Base-by-base conservation (phyloP, 768 basidiomycete species). In the Lactifluus echinatus region DNA sequence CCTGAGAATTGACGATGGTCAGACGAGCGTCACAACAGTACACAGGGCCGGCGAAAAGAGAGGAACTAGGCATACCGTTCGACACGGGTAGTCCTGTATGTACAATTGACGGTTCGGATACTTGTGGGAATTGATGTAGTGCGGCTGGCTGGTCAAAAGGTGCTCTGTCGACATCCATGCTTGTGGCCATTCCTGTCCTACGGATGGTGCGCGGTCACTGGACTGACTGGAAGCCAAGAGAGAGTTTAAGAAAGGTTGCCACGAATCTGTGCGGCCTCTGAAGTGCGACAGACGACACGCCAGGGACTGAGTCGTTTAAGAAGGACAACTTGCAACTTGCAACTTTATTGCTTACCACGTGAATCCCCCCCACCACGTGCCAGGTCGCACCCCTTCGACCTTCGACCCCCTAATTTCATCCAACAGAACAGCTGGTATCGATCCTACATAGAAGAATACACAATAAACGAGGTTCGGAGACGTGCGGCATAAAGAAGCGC, bases 91-190 rank as follows among this genome's bases (percentile, higher is more conserved):
- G 39, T 3, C 17, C 44, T 15, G 53, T 34, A 33, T 33, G 47
- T 31, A 31, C 6, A 17, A 37, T 12, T 37, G 58, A 19, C 7
- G 49, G 47, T 10, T 61, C 60, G 12, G 46, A 51, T 4, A 44
- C 42, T 44, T 48, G 60, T 29, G 57, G 47, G 29, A 39, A 33
- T 50, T 48, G 39, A 15, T 49, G 58, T 6, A 56, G 50, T 23
- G 55, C 40, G 47, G 26, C 19, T 15, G 39, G 50, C 7, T 43
- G 47, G n/a, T 52, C 50, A 37, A 44, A 44, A 23, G 51, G 26
- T 1, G 15, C 33, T 33, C 39, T 29, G 50, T 63, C 62, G 46
- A 63, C n/a, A 10, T 63, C 62, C 62, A 63, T 63, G 48, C 49
- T 61, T 21, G 60, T 44, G 6, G 55, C 43, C 62, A 62, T 63